Evolutionary conservation across 768 basidiomycete genomes (phyloP).

Genomic region (Cystobasidium tubakii): DNA sequence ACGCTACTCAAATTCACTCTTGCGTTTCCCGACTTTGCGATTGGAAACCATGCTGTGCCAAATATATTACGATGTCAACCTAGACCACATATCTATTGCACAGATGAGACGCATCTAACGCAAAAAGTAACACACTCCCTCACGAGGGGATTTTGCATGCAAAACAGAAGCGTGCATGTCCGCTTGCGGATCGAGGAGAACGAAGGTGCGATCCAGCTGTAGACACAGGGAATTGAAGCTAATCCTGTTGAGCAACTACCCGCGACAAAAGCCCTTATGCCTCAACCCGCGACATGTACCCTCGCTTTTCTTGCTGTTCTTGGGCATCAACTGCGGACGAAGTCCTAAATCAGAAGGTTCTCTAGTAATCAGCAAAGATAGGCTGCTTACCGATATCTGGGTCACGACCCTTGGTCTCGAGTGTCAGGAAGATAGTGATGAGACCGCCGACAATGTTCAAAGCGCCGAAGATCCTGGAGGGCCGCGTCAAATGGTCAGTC

Average conservation of each 20-base stretch:
- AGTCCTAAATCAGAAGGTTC: background rate
- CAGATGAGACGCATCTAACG: background rate
- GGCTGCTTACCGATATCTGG: slow-evolving; percentile 30
- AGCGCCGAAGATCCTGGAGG: slow-evolving; percentile 31
- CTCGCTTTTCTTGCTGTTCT: slow-evolving; percentile 34
- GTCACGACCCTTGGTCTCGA: slow-evolving; percentile 37
- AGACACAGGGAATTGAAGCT: too few relatives aligned
- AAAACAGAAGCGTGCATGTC: background rate
- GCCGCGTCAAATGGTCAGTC: background rate
- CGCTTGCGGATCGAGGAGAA: too few relatives aligned
- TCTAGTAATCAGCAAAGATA: background rate
- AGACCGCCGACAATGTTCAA: slow-evolving; percentile 36
- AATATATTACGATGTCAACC: background rate
- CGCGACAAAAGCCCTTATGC: background rate
- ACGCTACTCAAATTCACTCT: too few relatives aligned
- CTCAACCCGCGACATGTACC: slow-evolving; percentile 23
- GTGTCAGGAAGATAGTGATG: slow-evolving; percentile 28
- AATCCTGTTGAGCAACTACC: too few relatives aligned
- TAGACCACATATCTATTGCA: background rate
- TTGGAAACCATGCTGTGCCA: too few relatives aligned
- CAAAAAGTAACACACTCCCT: background rate
- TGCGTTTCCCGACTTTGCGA: too few relatives aligned
- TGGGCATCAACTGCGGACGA: slow-evolving; percentile 21
- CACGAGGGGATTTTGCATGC: background rate
- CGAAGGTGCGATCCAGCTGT: too few relatives aligned